A percentile compares a stretch with the other conserved stretches of the same genome.
Conservation (phyloP, 768 basidiomycete genomes). For the Kwoniella dejecticola region DNA sequence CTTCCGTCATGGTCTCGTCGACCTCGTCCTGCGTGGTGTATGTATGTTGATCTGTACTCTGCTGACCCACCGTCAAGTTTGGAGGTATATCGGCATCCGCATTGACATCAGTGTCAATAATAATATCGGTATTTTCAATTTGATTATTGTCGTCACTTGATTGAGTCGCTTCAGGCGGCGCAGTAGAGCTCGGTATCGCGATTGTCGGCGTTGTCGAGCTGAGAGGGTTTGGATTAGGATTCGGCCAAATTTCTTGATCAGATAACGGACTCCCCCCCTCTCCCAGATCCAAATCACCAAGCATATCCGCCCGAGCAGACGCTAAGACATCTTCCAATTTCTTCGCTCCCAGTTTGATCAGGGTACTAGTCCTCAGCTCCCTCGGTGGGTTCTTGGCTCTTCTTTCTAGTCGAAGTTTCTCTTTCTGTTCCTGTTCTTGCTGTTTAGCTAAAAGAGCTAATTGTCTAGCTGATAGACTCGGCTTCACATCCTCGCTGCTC, state of each 20-base stretch:
- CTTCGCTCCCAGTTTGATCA: slow-evolving; percentile 20
- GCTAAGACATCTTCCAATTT: slow-evolving; percentile 16
- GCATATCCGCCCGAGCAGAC: slow-evolving; percentile 13
- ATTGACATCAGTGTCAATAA: not conserved
- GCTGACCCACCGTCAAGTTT: too few relatives aligned
- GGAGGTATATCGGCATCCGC: too few relatives aligned
- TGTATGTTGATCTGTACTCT: too few relatives aligned
- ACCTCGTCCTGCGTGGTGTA: too few relatives aligned
- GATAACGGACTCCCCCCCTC: slow-evolving; percentile 1
- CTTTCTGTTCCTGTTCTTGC: slow-evolving; percentile 8
- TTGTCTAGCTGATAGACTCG: not conserved
- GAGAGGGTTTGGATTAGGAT: slow-evolving; percentile 4
- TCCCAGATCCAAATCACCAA: not conserved
- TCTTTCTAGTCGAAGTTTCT: not conserved
- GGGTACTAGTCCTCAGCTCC: slow-evolving; percentile 10
- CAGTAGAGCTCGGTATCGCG: too few relatives aligned
- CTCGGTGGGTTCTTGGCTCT: slow-evolving; percentile 12
- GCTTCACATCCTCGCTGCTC: slow-evolving; percentile 3
- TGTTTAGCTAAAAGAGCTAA: not conserved
- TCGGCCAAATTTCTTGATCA: slow-evolving; percentile 11
- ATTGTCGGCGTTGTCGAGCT: too few relatives aligned
- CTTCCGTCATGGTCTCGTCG: too few relatives aligned
- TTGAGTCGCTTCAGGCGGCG: too few relatives aligned
- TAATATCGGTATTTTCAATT: not conserved
- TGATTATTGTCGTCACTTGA: too few relatives aligned